A percentile compares a stretch with the other conserved stretches of the same genome.
These are phyloP conservation scores for Malus hybrid DNA, from an alignment of 331 rosid genomes.

Conservation along the genomic window DNA sequence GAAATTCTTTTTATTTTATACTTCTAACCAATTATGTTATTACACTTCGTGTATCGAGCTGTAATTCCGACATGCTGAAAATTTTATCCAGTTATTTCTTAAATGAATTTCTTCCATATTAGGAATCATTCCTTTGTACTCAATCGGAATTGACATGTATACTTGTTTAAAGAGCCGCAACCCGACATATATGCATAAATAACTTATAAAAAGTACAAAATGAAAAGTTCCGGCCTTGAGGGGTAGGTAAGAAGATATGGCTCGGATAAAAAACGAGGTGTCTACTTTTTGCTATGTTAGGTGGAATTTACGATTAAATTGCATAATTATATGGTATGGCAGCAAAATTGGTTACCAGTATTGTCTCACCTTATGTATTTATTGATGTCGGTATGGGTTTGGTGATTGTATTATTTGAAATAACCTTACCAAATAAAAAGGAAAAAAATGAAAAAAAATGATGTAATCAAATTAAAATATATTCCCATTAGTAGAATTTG, in stretches of 20 bases:
- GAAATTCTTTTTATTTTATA: too few species aligned
- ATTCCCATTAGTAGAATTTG: not conserved
- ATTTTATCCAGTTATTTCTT: too few species aligned
- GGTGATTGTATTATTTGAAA: not conserved
- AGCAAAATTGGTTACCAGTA: not conserved
- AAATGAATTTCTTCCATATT: too few species aligned
- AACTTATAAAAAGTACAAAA: not conserved
- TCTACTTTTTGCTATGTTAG: not conserved
- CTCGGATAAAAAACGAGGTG: not conserved
- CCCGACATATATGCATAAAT: not conserved
- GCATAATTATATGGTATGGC: too few species aligned
- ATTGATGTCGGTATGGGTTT: not conserved
- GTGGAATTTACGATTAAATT: not conserved
- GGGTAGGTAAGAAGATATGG: not conserved
- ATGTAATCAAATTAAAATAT: too few species aligned
- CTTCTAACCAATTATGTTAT: too few species aligned
- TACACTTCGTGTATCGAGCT: fast-evolving
- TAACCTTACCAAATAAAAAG: too few species aligned
- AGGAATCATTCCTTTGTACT: too few species aligned
- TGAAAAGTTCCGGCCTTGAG: too few species aligned
- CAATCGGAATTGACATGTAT: too few species aligned
- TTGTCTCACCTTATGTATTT: not conserved
- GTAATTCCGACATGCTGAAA: fast-evolving
- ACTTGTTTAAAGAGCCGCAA: too few species aligned
- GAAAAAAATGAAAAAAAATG: too few species aligned